A percentile compares a stretch with the other conserved stretches of the same genome.
Conservation (phyloP, 805 yeast genomes). For the Sugiyamaella chiloensis region DNA sequence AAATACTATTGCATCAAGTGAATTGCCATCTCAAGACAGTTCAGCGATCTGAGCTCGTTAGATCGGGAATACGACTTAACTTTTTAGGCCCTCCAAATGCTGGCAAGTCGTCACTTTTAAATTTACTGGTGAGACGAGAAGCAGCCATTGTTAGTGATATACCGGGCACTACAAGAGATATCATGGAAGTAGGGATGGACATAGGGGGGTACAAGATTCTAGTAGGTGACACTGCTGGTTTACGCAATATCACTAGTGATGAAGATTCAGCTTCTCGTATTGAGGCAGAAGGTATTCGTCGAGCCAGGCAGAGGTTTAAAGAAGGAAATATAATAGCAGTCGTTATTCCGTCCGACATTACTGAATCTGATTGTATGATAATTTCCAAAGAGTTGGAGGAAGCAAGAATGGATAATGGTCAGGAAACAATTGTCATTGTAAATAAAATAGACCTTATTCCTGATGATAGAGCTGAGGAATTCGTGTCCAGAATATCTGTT, state of each 20-base stretch:
- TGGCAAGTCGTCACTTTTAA: slow-evolving; percentile 86
- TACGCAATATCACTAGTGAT: slow-evolving; percentile 45
- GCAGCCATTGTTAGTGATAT: slow-evolving; percentile 87
- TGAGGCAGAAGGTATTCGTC: slow-evolving; percentile 75
- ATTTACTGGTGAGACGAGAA: slow-evolving; percentile 69
- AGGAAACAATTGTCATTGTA: slow-evolving; percentile 29
- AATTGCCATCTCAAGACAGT: slow-evolving; percentile 32
- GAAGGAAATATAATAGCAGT: slow-evolving; percentile 68
- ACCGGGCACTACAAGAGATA: slow-evolving; percentile 93
- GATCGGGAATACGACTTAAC: slow-evolving; percentile 69
- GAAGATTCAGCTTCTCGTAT: slow-evolving; percentile 35
- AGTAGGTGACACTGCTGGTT: slow-evolving; percentile 91
- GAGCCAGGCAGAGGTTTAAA: slow-evolving; percentile 62
- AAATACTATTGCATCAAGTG: slow-evolving; percentile 45
- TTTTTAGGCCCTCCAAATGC: slow-evolving; percentile 93
- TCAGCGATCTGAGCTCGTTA: slow-evolving; percentile 46
- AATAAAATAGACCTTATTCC: slow-evolving; percentile 33
- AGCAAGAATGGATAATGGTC: slow-evolving; percentile 10
- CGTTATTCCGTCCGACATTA: slow-evolving; percentile 35
- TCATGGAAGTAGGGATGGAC: slow-evolving; percentile 76
- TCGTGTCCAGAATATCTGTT: slow-evolving; percentile 2
- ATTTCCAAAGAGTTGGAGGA: neutral
- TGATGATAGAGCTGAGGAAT: neutral
- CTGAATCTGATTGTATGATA: neutral
- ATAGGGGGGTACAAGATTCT: slow-evolving; percentile 80